Percentiles rank a stretch among this genome's conserved stretches.
These are phyloP conservation scores for Malus hybrid DNA, from an alignment of 331 rosid species.

Conservation along the genomic window DNA sequence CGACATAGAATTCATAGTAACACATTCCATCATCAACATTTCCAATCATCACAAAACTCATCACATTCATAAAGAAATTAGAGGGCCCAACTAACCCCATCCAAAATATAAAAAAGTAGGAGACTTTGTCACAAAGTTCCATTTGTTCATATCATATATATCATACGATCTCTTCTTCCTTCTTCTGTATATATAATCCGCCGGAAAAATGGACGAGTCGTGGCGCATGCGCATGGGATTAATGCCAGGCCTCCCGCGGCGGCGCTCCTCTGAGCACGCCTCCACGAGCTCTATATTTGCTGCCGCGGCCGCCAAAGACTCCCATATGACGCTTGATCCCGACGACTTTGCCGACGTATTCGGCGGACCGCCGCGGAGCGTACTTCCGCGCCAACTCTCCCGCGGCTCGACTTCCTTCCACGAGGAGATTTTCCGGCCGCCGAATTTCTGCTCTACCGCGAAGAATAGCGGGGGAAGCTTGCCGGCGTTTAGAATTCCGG, in stretches of 20 bases:
- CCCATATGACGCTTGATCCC: conserved; percentile 17
- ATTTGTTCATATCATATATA: not conserved
- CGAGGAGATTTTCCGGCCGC: conserved; percentile 51
- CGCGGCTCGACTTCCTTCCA: conserved; percentile 24
- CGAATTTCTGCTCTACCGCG: conserved; percentile 24
- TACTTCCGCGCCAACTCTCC: conserved; percentile 42
- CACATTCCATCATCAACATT: conserved; percentile 5
- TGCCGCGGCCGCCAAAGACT: conserved; percentile 10
- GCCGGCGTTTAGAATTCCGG: conserved; percentile 66
- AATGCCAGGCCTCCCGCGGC: conserved; percentile 39
- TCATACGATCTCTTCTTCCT: not conserved
- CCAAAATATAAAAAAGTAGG: not conserved
- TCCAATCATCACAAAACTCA: not conserved
- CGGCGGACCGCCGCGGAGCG: conserved; percentile 84
- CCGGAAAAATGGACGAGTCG: conserved; percentile 45
- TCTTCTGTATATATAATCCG: conserved; percentile 15
- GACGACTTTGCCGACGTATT: conserved; percentile 78
- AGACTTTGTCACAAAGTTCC: conserved; percentile 15
- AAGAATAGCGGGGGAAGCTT: conserved; percentile 35
- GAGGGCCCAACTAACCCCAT: not conserved
- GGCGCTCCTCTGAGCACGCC: conserved; percentile 42
- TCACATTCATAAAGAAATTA: not conserved
- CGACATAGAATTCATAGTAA: no score
- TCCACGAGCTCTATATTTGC: conserved; percentile 23
- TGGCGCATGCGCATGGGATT: conserved; percentile 52